Base-by-base conservation (phyloP, 108 stramenopile species). In the Phaeodactylum tricornutum region DNA sequence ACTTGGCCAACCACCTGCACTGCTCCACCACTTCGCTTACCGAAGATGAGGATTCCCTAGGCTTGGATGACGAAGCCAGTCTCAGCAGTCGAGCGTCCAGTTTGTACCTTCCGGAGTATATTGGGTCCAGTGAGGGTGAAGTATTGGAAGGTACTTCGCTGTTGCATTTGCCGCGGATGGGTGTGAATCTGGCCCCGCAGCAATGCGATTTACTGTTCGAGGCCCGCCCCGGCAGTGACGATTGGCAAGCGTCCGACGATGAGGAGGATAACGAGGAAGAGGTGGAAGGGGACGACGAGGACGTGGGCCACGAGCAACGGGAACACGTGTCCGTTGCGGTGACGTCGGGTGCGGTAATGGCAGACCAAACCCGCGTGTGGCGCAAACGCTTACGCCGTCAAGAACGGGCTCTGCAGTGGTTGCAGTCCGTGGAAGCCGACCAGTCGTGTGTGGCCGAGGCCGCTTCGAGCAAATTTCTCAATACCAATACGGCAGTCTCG, bases 391-490 rank as follows among this genome's bases (percentile, higher is more conserved):
- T 45, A 21, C 25, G 27, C 21, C 14, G 14, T 16, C 19, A 53
- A 12, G n/a, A 15, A 20, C 42, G 39, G 31, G 48, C 31, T 12
- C 29, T 46, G 23, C 47, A 58, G 12, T 58, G 57, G 57, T 47
- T 58, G 21, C 57, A 32, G 17, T 21, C 48, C 7, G 27, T 58
- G 23, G 57, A 58, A 15, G 43, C 24, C 20, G 23, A 50, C 28
- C 23, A 16, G 29, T 34, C 27, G n/a, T 17, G 39, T 50, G 27
- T 58, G 4, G 43, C 43, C 2, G 57, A 58, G 29, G 57, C 57
- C 15, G 57, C 57, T 6, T 49, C 47, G 2, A 32, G 29, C 30
- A 58, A 58, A 37, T 50, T 58, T 20, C 49, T 58, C 24, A 48
- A 11, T 9, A 34, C 33, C 11, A 9, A 9, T 11, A 34, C 33